Base-by-base conservation (phyloP, 139 green algal genomes). In the Micractinium conductrix region DNA sequence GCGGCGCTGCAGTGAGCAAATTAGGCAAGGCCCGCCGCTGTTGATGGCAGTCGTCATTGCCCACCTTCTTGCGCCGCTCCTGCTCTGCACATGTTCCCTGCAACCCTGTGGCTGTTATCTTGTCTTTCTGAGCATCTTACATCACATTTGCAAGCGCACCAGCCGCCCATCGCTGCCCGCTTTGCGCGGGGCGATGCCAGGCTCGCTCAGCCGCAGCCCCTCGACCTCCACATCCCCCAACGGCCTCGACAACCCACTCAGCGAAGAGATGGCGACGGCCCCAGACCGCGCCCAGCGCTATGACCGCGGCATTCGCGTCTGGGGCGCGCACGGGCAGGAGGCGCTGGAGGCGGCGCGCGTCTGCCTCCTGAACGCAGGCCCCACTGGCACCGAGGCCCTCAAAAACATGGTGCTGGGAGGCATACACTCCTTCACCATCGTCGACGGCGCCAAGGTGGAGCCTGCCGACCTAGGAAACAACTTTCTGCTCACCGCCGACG, bases 351-450 rank as follows among this genome's bases (percentile, higher is more conserved):
- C 60, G 37, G 91, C 94, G 19, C 63, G 73, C 5, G 83, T 97
- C 44, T 96, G 90, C 68, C 85, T 98, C 62, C 89, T 98, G 0
- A 93, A 94, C 28, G 74, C 78, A 53, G 87, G 91, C 22, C 85
- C 93, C 10, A 96, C 94, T 1, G 96, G 96, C 30, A 92, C 92
- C 1, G 97, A 99, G 84, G 93, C 96, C 2, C 89, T 99, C 16
- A 99, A 99, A 83, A 99, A 99, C 84, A 87, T 99, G 28, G 97
- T 99, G 0, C 91, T 99, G 42, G 96, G 97, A 0, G 97, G 97
- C 83, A 99, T 99, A 21, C 90, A 89, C 9, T 92, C 92, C 2
- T 99, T 99, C 91, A 99, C 96, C 0, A 90, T 99, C 24, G 94
- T 99, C 28, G 97, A 99, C 80, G 91, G 87, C 1, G 79, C 73